These are phyloP conservation scores for Stachybotrys chlorohalonatus DNA, from an alignment of 2,329 filamentous ascomycete species.

Conservation along the genomic window DNA sequence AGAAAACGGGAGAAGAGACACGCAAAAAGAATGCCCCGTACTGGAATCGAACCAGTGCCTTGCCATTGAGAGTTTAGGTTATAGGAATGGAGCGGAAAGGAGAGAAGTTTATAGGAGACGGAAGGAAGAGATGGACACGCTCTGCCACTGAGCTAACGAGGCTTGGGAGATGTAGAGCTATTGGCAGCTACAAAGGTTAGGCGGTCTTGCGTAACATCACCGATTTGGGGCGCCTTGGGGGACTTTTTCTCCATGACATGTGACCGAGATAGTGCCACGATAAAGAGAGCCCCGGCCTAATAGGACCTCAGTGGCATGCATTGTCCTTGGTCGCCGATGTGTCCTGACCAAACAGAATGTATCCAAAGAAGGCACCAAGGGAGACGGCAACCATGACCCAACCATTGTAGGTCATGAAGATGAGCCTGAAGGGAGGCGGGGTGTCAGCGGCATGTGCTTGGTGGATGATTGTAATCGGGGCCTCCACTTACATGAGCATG, in stretches of 20 bases:
- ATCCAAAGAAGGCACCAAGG: slow-evolving; percentile 81
- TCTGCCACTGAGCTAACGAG: not conserved
- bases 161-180: not conserved
- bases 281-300: too few relatives aligned
- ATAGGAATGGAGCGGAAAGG: not conserved
- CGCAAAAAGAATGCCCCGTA: not conserved
- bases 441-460: not conserved
- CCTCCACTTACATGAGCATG: slow-evolving; percentile 81
- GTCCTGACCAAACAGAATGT: slow-evolving; percentile 67
- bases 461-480: not conserved
- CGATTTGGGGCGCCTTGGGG: too few relatives aligned
- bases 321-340: slow-evolving; percentile 72
- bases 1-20: too few relatives aligned
- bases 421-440: slow-evolving; percentile 52
- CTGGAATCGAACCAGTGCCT: not conserved
- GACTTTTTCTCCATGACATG: too few relatives aligned
- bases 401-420: slow-evolving; percentile 99
- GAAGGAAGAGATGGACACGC: not conserved
- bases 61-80: not conserved
- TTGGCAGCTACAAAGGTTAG: not conserved
- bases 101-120: not conserved
- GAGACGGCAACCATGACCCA: slow-evolving; percentile 93
- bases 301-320: slow-evolving; percentile 66
- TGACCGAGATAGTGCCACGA: too few relatives aligned
- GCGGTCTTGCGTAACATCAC: too few relatives aligned